A percentile compares a stretch with the other conserved stretches of the same genome.
Evolutionary conservation across 495 filamentous ascomycete species (phyloP).

Genomic region (Pseudotulostoma volvatum): DNA sequence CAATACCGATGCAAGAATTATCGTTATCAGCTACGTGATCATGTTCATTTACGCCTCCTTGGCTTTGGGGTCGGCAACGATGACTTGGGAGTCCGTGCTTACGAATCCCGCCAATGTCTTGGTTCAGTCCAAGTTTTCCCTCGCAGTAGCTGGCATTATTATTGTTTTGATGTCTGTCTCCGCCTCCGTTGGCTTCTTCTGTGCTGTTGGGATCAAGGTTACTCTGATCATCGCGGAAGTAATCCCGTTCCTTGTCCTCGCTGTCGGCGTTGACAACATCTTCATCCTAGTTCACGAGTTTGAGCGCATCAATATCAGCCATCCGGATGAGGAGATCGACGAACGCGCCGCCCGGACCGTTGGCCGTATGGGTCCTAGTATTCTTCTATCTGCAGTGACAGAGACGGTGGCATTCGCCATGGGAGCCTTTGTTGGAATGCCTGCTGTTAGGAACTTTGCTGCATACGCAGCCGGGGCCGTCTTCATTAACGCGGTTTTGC

Average conservation of each 20-base stretch:
- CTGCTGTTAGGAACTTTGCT: constrained; percentile 91
- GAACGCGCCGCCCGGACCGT: constrained; percentile 68
- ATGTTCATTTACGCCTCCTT: constrained; percentile 97
- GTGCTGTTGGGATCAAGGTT: constrained; percentile 73
- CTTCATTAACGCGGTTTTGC: constrained; percentile 85
- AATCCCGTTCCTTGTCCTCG: constrained; percentile 91
- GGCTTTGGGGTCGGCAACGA: constrained; percentile 72
- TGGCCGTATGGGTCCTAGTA: constrained; percentile 89
- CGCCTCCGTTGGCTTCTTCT: constrained; percentile 85
- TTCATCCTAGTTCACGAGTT: constrained; percentile 98
- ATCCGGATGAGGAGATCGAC: constrained; percentile 74
- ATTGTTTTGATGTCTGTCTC: constrained; percentile 97
- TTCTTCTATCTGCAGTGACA: constrained; percentile 83
- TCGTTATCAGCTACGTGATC: constrained; percentile 91
- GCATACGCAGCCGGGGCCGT: constrained; percentile 93
- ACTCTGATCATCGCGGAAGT: constrained; percentile 97
- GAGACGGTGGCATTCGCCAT: constrained; percentile 87
- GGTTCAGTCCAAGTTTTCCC: constrained; percentile 88
- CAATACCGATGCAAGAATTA: constrained; percentile 94
- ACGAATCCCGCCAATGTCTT: constrained; percentile 66
- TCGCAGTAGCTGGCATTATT: constrained; percentile 78
- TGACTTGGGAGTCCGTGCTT: constrained; percentile 56
- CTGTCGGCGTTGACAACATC: constrained; percentile 96
- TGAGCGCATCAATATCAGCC: constrained; percentile 77
- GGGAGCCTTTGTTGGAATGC: constrained; percentile 92